Conservation (phyloP, 2,329 filamentous ascomycete genomes). For the Aspergillus tubingensis region DNA sequence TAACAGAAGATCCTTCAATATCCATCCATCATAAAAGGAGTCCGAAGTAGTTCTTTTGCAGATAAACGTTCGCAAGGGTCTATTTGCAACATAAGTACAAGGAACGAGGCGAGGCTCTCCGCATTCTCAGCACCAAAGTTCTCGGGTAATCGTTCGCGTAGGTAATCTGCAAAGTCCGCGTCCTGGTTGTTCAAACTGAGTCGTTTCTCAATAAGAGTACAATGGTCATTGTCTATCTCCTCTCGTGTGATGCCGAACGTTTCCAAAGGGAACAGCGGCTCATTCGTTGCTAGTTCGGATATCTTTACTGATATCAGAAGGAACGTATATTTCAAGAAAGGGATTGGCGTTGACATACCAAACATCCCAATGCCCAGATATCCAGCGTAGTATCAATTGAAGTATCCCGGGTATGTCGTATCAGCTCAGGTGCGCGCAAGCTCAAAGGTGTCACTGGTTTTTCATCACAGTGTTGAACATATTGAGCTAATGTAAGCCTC, state of each 20-base stretch:
- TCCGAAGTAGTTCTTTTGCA: conserved; percentile 11
- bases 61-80: conserved; percentile 10
- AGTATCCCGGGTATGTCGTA: conserved; percentile 16
- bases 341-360: conserved; percentile 16
- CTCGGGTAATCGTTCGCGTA: conserved; percentile 17
- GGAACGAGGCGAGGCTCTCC: conserved; percentile 17
- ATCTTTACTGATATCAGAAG: conserved; percentile 12
- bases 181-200: not conserved
- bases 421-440: conserved; percentile 25
- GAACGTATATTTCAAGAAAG: too few species aligned
- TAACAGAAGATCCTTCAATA: too few species aligned
- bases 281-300: conserved; percentile 24
- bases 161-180: conserved; percentile 15
- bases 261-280: conserved; percentile 22
- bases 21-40: conserved; percentile 6
- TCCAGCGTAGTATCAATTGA: conserved; percentile 10
- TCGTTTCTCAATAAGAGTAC: conserved; percentile 10
- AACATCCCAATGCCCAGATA: conserved; percentile 26
- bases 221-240: conserved; percentile 18
- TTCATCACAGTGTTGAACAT: conserved; percentile 10
- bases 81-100: conserved; percentile 17
- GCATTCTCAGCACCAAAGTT: conserved; percentile 20
- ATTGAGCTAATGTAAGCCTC: conserved; percentile 9
- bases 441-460: conserved; percentile 20
- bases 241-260: conserved; percentile 20